Evolutionary conservation across 371 early-diverging fungal species (phyloP).

Genomic region (Rhizopus sp.): DNA sequence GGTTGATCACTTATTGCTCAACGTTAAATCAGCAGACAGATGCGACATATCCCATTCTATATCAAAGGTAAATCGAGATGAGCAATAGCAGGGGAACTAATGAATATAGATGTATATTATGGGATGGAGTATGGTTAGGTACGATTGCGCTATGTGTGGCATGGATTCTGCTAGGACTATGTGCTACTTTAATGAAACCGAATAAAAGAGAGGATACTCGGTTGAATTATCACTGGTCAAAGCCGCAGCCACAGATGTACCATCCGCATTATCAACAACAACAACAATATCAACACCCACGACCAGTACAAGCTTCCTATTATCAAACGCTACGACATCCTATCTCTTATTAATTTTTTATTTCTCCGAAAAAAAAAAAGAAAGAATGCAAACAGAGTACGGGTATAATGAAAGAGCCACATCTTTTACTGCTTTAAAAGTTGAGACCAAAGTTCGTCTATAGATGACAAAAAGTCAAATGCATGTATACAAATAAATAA

Average conservation of each 20-base stretch:
- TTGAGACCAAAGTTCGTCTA: slow-evolving; percentile 10
- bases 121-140: slow-evolving; percentile 1
- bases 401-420: background rate
- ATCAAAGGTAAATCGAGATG: slow-evolving; percentile 29
- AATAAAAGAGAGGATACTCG: background rate
- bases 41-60: slow-evolving; percentile 33
- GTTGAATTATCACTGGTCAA: too few species aligned
- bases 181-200: background rate
- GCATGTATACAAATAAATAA: background rate
- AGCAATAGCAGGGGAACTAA: too few species aligned
- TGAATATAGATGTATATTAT: background rate
- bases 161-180: background rate
- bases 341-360: too few species aligned
- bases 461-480: background rate
- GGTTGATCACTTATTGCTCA: slow-evolving; percentile 34
- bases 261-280: too few species aligned
- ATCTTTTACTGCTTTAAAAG: slow-evolving; percentile 3
- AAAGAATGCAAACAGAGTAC: too few species aligned
- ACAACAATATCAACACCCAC: too few species aligned
- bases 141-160: background rate
- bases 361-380: too few species aligned
- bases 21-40: slow-evolving; percentile 26
- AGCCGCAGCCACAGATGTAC: too few species aligned
- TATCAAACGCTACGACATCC: too few species aligned
- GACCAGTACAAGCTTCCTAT: too few species aligned